These are phyloP conservation scores for Pyricularia grisea DNA, from an alignment of 2,329 filamentous ascomycete genomes.

Conservation along the genomic window DNA sequence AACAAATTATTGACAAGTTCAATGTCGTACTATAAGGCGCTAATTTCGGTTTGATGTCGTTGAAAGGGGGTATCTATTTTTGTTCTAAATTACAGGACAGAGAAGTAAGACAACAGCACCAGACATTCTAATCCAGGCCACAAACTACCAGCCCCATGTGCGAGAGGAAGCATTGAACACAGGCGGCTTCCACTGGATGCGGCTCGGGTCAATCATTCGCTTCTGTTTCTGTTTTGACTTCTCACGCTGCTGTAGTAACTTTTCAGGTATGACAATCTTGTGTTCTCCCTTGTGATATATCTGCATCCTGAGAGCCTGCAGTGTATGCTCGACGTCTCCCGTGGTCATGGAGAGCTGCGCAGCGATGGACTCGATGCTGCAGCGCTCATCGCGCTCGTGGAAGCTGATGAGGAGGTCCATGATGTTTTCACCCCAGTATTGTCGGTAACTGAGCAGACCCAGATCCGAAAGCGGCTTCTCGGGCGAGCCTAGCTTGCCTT, in stretches of 20 bases:
- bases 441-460: slow-evolving; percentile 85
- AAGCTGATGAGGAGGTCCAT: slow-evolving; percentile 74
- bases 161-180: slow-evolving; percentile 83
- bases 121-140: neutral
- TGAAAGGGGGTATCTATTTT: neutral
- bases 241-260: slow-evolving; percentile 68
- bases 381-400: slow-evolving; percentile 58
- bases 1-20: neutral
- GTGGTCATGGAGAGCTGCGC: slow-evolving; percentile 85
- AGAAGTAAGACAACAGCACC: neutral
- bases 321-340: slow-evolving; percentile 87
- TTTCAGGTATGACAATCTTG: slow-evolving; percentile 85
- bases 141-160: slow-evolving; percentile 83
- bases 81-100: neutral
- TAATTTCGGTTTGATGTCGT: neutral
- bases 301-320: slow-evolving; percentile 91
- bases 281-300: slow-evolving; percentile 94
- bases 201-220: slow-evolving; percentile 64
- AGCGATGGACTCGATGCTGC: slow-evolving; percentile 81
- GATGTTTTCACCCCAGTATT: slow-evolving; percentile 96
- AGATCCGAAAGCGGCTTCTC: slow-evolving; percentile 95
- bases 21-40: neutral
- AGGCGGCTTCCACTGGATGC: slow-evolving; percentile 90
- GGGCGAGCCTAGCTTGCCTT: slow-evolving; percentile 88
- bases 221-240: slow-evolving; percentile 74